A percentile compares a stretch with the other conserved stretches of the same genome.
These are phyloP conservation scores for Tylopilus sp. DNA, from an alignment of 1,284 basidiomycete genomes.

Conservation along the genomic window DNA sequence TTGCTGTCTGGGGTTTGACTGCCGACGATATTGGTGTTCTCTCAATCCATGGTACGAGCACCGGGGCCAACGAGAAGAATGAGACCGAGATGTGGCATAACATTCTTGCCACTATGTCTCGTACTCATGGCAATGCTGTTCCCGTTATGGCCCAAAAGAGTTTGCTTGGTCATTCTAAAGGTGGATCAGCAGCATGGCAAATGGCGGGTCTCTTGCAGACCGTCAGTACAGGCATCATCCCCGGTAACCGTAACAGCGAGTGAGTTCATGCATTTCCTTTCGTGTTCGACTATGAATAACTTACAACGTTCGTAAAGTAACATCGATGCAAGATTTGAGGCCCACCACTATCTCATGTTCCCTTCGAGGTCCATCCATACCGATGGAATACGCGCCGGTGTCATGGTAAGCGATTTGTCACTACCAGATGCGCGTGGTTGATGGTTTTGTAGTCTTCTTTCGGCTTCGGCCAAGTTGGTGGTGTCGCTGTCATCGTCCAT, in stretches of 20 bases:
- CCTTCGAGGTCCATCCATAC: conserved; percentile 95
- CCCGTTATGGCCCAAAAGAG: conserved; percentile 98
- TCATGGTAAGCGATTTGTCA: conserved; percentile 59
- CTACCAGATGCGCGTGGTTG: background rate
- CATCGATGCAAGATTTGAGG: conserved; percentile 88
- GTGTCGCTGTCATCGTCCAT: conserved; percentile 85
- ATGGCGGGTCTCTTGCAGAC: conserved; percentile 91
- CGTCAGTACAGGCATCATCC: conserved; percentile 83
- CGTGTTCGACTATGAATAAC: conserved; percentile 24
- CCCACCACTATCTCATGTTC: conserved; percentile 93
- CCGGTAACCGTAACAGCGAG: conserved; percentile 97
- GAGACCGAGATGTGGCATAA: conserved; percentile 97
- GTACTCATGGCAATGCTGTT: conserved; percentile 91
- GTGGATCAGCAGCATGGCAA: conserved; percentile 97
- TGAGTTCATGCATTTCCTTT: conserved; percentile 40
- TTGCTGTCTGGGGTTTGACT: conserved; percentile 94
- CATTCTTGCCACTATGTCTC: conserved; percentile 83
- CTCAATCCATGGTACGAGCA: conserved; percentile 94
- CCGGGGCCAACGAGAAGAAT: conserved; percentile 97
- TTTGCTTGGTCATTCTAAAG: conserved; percentile 93
- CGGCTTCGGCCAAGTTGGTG: conserved; percentile 99
- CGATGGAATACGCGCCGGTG: conserved; percentile 86
- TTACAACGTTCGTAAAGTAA: conserved; percentile 53
- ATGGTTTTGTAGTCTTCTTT: conserved; percentile 74
- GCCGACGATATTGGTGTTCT: conserved; percentile 90